These are phyloP conservation scores for Leishmania major DNA, from an alignment of 208 protist genomes.

Conservation along the genomic window DNA sequence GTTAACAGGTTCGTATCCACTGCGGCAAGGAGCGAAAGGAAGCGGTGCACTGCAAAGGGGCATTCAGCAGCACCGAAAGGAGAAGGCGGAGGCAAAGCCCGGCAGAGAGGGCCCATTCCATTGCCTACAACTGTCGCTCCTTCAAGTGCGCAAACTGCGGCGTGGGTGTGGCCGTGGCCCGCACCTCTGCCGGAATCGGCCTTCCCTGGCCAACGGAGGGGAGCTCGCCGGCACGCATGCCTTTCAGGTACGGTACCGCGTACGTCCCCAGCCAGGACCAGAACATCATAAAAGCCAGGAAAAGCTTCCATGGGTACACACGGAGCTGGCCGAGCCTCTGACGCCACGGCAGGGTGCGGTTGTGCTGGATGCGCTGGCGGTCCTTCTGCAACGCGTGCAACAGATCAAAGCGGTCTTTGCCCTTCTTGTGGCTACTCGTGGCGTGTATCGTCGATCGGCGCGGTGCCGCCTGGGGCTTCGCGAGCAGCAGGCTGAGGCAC, in stretches of 20 bases:
- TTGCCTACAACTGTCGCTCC: neutral
- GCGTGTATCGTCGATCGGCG: constrained; percentile 49
- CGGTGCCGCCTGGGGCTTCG: constrained; percentile 14
- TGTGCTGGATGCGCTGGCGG: constrained; percentile 43
- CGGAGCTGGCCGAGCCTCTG: constrained; percentile 40
- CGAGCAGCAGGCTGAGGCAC: neutral
- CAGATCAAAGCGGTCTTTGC: constrained; percentile 64
- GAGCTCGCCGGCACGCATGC: constrained; percentile 39
- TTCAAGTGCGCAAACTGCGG: constrained; percentile 36
- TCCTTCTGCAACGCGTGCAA: constrained; percentile 48
- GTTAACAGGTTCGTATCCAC: neutral
- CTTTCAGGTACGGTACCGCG: constrained; percentile 68
- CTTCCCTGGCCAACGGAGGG: constrained; percentile 33
- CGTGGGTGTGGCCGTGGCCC: constrained; percentile 27
- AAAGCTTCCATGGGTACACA: constrained; percentile 77
- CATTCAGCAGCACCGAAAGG: neutral
- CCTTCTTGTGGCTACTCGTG: constrained; percentile 34
- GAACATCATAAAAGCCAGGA: constrained; percentile 70
- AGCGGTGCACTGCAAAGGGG: neutral
- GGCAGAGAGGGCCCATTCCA: neutral
- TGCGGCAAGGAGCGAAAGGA: neutral
- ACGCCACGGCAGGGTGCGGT: constrained; percentile 50
- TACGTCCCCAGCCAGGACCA: constrained; percentile 77
- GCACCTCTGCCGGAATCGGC: constrained; percentile 38
- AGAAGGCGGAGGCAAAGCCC: neutral